Evolutionary conservation across 768 basidiomycete species (phyloP).

Genomic region (Boletus subparvulus): DNA sequence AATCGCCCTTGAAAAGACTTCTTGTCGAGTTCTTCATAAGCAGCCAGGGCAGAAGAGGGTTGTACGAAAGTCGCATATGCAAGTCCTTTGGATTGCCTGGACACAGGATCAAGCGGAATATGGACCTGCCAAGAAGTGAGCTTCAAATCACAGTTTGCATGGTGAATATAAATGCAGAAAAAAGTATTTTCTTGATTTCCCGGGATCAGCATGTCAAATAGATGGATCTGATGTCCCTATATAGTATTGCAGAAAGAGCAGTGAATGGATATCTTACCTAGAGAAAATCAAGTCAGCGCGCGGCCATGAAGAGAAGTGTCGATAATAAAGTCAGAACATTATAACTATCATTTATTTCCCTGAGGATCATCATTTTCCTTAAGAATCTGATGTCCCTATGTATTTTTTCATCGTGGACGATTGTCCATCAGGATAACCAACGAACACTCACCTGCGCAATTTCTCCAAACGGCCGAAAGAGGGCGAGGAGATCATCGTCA

Average conservation of each 20-base stretch:
- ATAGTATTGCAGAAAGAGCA: neutral
- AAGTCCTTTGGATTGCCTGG: constrained; percentile 56
- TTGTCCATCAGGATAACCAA: neutral
- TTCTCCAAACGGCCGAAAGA: constrained; percentile 69
- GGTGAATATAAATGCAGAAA: constrained; percentile 34
- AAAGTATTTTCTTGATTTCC: constrained; percentile 58
- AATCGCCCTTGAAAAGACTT: constrained; percentile 89
- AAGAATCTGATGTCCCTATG: constrained; percentile 52
- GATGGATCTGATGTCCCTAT: constrained; percentile 63
- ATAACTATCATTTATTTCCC: constrained; percentile 62
- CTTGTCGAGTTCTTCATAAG: constrained; percentile 77
- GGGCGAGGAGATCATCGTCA: constrained; percentile 60
- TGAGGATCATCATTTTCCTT: constrained; percentile 32
- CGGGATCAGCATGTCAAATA: constrained; percentile 42
- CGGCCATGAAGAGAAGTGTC: neutral
- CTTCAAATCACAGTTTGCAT: neutral
- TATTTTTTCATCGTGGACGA: constrained; percentile 39
- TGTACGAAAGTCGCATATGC: constrained; percentile 57
- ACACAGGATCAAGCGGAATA: constrained; percentile 49
- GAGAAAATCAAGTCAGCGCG: constrained; percentile 2
- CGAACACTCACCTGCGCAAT: constrained; percentile 66
- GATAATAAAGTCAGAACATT: constrained; percentile 24
- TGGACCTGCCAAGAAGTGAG: constrained; percentile 45
- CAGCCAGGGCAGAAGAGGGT: constrained; percentile 54
- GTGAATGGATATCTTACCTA: constrained; percentile 12